Evolutionary conservation across 805 yeast species (phyloP), one percentile per base, ranked within the genome.

Genomic region (Priceomyces carsonii): DNA sequence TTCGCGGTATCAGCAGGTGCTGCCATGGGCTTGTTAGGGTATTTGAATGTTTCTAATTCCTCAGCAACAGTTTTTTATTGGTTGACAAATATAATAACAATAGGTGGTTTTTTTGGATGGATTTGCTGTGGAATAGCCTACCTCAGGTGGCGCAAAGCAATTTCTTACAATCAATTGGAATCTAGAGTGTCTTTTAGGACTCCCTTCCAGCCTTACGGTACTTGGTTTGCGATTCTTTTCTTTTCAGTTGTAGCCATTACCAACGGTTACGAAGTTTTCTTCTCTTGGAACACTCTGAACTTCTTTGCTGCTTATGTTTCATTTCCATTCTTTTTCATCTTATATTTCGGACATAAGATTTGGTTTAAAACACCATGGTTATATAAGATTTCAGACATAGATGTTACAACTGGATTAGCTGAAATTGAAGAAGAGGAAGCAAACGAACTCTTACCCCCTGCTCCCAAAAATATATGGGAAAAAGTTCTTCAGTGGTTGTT

Each of bases 401-500:
- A 80, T 46, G 74, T 78, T 15, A 47, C 65, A 31, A 68, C 75
- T 0, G 84, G 83, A 19, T 57, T 80, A 33, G 77, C 63, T 17
- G 71, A 70, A 43, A 73, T 71, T 22, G 84, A 79, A 52, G 71
- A 61, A 38, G 72, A 70, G 34, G 66, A 67, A 31, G 63, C 60
- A 14, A 49, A 42, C 19, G 48, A 55, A 30, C 54, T 55, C 18
- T 10, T 10, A 8, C 55, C 57, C 18, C 57, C 57, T 12, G 47
- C 59, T 15, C 59, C 71, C 8, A 51, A 47, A 35, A 71, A 71
- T 47, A 20, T 44, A 22, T 7, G 59, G 13, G 65, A 69, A 35
- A 63, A 49, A 33, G 29, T 71, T n/a, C 69, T 72, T 72, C 65
- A 46, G 49, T 68, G 74, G 70, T 48, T 71, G 36, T 63, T 65